Percentiles rank a stretch among this genome's conserved stretches.
These are phyloP conservation scores for Boeremia exigua DNA, from an alignment of 2,329 filamentous ascomycete genomes.

Conservation along the genomic window DNA sequence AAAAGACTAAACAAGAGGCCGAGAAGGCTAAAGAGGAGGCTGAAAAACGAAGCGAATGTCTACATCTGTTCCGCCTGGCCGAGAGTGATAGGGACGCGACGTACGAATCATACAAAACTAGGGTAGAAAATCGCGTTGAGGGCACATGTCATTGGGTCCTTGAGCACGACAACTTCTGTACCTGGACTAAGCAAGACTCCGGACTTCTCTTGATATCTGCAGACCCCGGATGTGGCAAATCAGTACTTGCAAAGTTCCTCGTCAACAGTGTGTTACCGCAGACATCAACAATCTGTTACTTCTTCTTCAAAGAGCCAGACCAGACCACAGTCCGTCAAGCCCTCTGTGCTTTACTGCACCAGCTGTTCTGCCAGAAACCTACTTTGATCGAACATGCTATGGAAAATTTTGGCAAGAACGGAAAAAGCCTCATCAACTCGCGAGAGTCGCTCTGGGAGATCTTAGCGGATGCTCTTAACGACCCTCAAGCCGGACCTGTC, in stretches of 20 bases:
- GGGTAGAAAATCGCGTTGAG: slow-evolving; percentile 23
- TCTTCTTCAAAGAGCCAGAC: no score
- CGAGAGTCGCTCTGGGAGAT: no score
- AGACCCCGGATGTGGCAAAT: slow-evolving; percentile 34
- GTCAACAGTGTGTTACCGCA: slow-evolving; percentile 21
- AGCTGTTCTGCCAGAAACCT: neutral
- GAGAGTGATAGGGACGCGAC: slow-evolving; percentile 20
- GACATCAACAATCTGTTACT: slow-evolving; percentile 28
- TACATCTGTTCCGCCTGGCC: slow-evolving; percentile 28
- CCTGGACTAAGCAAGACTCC: slow-evolving; percentile 22
- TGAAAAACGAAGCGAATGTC: no score
- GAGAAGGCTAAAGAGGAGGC: no score
- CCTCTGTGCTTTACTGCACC: no score
- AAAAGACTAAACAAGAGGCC: no score
- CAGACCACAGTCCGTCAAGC: no score
- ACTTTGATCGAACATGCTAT: neutral
- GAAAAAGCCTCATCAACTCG: no score
- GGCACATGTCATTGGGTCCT: slow-evolving; percentile 31
- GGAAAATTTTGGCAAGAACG: no score
- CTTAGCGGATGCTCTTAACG: no score
- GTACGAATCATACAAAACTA: slow-evolving; percentile 28
- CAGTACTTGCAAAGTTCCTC: slow-evolving; percentile 27
- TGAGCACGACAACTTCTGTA: slow-evolving; percentile 20
- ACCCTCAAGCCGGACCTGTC: no score
- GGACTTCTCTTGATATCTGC: slow-evolving; percentile 28